Percentiles rank a stretch among this genome's conserved stretches.
Conservation (phyloP, 1,284 basidiomycete species). For the Heliocybe sulcata region DNA sequence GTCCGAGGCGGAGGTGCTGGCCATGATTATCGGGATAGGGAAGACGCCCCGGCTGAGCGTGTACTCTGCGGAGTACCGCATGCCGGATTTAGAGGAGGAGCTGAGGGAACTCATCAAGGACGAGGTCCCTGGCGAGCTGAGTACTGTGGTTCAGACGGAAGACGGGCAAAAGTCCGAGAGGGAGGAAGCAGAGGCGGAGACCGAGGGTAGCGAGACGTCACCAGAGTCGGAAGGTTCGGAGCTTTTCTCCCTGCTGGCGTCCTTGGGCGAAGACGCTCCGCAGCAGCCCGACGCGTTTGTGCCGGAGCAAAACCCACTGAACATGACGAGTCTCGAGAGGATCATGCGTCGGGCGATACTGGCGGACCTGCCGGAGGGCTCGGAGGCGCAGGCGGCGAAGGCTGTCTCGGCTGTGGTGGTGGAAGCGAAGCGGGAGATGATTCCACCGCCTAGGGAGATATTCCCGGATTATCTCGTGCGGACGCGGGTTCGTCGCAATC, state of each 20-base stretch:
- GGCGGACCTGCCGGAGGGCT: conserved; percentile 1
- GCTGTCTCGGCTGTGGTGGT: conserved; percentile 7
- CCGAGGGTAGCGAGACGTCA: neutral
- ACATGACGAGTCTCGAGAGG: conserved; percentile 14
- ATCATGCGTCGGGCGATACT: conserved; percentile 18
- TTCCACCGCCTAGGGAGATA: neutral
- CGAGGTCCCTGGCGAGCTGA: neutral
- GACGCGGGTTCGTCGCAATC: too few species aligned
- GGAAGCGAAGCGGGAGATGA: conserved; percentile 10
- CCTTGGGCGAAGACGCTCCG: neutral
- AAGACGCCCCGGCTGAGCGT: neutral
- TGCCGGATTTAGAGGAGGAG: neutral
- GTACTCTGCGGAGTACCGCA: neutral
- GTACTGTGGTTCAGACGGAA: neutral
- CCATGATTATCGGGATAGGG: neutral
- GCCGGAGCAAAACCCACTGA: conserved; percentile 3
- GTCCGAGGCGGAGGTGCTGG: neutral
- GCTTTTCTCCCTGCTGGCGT: neutral
- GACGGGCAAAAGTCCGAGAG: neutral
- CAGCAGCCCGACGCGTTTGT: conserved; percentile 6
- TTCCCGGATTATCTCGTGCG: neutral
- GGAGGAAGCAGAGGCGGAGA: neutral
- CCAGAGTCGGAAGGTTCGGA: neutral
- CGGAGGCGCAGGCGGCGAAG: neutral
- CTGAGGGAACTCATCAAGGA: neutral